A percentile compares a stretch with the other conserved stretches of the same genome.
These are phyloP conservation scores for Phytopythium oedochilum DNA, from an alignment of 352 stramenopile species.

Conservation along the genomic window DNA sequence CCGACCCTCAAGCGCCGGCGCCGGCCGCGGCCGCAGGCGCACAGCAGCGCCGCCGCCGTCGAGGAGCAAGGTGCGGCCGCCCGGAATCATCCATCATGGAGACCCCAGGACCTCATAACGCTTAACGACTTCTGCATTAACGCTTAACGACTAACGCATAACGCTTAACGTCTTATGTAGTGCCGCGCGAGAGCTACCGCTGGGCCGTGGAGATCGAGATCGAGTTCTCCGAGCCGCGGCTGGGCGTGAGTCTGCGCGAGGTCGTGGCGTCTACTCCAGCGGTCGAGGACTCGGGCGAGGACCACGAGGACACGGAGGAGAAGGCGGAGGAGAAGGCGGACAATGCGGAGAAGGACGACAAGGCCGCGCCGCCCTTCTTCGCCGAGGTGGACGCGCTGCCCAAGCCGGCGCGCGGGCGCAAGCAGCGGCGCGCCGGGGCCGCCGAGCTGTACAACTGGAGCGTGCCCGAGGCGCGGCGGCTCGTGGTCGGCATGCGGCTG, in stretches of 20 bases:
- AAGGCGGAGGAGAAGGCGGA: too few species aligned
- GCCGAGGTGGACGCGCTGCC: constrained; percentile 62
- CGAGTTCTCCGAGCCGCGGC: constrained; percentile 48
- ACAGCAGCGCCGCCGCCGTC: background rate
- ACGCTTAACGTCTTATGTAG: background rate
- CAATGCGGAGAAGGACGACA: background rate
- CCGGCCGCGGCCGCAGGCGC: constrained; percentile 2
- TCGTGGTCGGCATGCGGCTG: constrained; percentile 62
- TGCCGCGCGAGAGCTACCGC: constrained; percentile 14
- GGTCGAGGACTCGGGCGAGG: too few species aligned
- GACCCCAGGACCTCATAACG: too few species aligned
- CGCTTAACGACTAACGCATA: too few species aligned
- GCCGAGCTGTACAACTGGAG: constrained; percentile 75
- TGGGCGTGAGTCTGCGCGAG: constrained; percentile 57
- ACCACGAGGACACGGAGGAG: too few species aligned
- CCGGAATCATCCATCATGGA: too few species aligned
- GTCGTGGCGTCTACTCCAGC: constrained; percentile 34
- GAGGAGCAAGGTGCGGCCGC: background rate
- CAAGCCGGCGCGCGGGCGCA: constrained; percentile 31
- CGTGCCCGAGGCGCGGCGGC: constrained; percentile 36
- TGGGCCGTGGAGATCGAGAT: constrained; percentile 62
- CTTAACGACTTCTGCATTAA: background rate
- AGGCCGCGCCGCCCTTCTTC: constrained; percentile 27
- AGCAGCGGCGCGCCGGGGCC: constrained; percentile 38
- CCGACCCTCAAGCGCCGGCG: constrained; percentile 1